Base-by-base conservation (phyloP, 352 stramenopile genomes). In the Globisporangium nunn region DNA sequence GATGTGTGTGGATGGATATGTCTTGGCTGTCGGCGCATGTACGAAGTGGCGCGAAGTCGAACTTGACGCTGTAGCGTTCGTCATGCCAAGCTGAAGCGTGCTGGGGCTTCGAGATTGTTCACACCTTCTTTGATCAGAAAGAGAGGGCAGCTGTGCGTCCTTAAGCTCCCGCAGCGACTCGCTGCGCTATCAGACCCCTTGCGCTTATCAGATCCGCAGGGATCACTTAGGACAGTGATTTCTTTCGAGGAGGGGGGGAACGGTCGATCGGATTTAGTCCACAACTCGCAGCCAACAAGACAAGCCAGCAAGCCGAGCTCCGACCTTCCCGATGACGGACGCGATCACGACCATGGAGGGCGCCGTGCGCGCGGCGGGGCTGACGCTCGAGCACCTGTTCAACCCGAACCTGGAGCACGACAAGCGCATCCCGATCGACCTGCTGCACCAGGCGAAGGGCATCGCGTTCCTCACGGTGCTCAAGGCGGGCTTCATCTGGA, bases 391-490 rank as follows among this genome's bases (percentile, higher is more conserved):
- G 71, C 90, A 97, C 66, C 85, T 97, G 17, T 96, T 96, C 64
- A 88, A 93, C 66, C 83, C 83, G 43, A 81, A 75, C 41, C 54
- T 96, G 50, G 87, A 95, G 31, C 69, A 88, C 55, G 88, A 96
- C 67, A 88, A 89, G 59, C 79, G 73, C 56, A 94, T 98, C 66
- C 88, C 91, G 29, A 87, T 92, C 56, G 85, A 93, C 59, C 67
- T 98, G n/a, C 71, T 97, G 43, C 77, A 93, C 63, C 65, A 88
- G 52, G 91, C 91, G 37, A 93, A 95, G 61, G 91, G 91, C 23
- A 68, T 98, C 15, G 91, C 88, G 28, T 97, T 98, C 65, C 65
- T 98, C 52, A 98, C 91, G 35, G 86, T 97, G 14, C 66, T 97
- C 61, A 97, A 98, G 74, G 89, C 71, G 28, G 87, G 81, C 41